A percentile compares a stretch with the other conserved stretches of the same genome.
Evolutionary conservation across 768 basidiomycete species (phyloP).

Genomic region (Naematelia encephala): DNA sequence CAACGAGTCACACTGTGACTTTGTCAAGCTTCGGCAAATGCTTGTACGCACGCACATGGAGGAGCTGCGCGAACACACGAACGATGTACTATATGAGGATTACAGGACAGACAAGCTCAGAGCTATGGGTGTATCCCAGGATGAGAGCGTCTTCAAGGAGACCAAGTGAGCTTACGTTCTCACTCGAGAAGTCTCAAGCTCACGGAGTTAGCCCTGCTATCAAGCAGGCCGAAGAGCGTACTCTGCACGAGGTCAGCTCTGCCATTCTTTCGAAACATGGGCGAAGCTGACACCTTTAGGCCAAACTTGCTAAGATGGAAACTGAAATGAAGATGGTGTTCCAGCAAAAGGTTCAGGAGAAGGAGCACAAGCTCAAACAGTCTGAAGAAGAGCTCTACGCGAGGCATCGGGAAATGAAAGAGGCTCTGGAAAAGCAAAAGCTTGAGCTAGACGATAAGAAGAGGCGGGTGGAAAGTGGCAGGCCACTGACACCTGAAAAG

Average conservation of each 20-base stretch:
- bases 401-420: conserved; percentile 99
- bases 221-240: conserved; percentile 91
- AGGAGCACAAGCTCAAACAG: conserved; percentile 98
- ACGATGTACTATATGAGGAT: conserved; percentile 93
- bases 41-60: conserved; percentile 99
- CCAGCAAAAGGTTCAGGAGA: conserved; percentile 99
- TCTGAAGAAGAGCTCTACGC: conserved; percentile 98
- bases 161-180: conserved; percentile 71
- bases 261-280: background rate
- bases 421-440: conserved; percentile 94
- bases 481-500: conserved; percentile 95
- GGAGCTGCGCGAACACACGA: conserved; percentile 94
- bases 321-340: conserved; percentile 99
- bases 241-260: conserved; percentile 69
- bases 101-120: conserved; percentile 95
- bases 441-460: conserved; percentile 96
- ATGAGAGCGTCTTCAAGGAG: conserved; percentile 97
- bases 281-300: conserved; percentile 41
- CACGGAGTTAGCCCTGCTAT: conserved; percentile 72
- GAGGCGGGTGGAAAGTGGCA: conserved; percentile 86
- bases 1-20: conserved; percentile 98
- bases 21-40: conserved; percentile 99
- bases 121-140: conserved; percentile 97
- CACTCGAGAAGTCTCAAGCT: conserved; percentile 1
- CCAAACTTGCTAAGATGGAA: conserved; percentile 79